Conservation (phyloP, 75 land plant genomes). For the Isoetes taiwanensis region DNA sequence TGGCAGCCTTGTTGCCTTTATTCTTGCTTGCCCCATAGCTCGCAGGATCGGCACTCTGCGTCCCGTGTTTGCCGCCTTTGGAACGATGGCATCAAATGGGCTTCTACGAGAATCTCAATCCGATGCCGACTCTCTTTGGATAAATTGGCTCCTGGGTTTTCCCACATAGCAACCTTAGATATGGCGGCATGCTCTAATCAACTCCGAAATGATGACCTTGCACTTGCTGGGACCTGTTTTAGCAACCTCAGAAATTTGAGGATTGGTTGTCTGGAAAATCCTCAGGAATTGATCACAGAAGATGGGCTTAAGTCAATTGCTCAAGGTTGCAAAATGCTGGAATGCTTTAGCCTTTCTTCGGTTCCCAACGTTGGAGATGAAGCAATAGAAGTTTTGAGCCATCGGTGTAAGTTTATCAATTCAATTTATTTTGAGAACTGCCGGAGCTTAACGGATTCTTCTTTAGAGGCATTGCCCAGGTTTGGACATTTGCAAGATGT, state of each 20-base stretch:
- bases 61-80: slow-evolving; percentile 26
- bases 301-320: slow-evolving; percentile 19
- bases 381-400: slow-evolving; percentile 9
- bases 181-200: slow-evolving; percentile 16
- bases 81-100: slow-evolving; percentile 24
- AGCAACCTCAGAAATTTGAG: neutral
- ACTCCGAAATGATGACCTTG: slow-evolving; percentile 16
- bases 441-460: slow-evolving; percentile 10
- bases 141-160: slow-evolving; percentile 5
- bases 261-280: slow-evolving; percentile 14
- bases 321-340: slow-evolving; percentile 4
- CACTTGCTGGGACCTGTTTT: slow-evolving; percentile 3
- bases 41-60: slow-evolving; percentile 18
- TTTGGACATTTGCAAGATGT: slow-evolving; percentile 20
- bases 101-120: slow-evolving; percentile 3
- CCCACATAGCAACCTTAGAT: slow-evolving; percentile 13
- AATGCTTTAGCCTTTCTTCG: slow-evolving; percentile 12
- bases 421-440: slow-evolving; percentile 14
- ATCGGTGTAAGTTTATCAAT: slow-evolving; percentile 9
- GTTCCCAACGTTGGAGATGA: slow-evolving; percentile 16
- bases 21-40: slow-evolving; percentile 3
- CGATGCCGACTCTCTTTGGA: slow-evolving; percentile 10
- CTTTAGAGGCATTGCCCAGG: slow-evolving; percentile 12
- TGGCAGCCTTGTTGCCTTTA: slow-evolving; percentile 14
- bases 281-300: slow-evolving; percentile 19